A percentile compares a stretch with the other conserved stretches of the same genome.
These are phyloP conservation scores for Calonectria honghensis DNA, from an alignment of 2,329 filamentous ascomycete species.

Conservation along the genomic window DNA sequence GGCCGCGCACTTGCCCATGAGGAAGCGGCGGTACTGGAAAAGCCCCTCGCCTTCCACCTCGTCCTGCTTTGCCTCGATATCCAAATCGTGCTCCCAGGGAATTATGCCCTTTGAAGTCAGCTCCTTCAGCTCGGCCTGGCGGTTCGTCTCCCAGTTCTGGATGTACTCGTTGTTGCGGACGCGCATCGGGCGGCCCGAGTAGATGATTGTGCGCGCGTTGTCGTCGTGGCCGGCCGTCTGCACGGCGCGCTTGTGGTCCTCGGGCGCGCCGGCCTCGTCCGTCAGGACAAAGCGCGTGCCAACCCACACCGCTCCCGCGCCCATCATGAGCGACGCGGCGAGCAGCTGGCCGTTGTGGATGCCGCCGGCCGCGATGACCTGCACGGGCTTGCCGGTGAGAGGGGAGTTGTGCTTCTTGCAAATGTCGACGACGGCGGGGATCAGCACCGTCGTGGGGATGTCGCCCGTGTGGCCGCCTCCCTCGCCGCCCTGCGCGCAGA, in stretches of 20 bases:
- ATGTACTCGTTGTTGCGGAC: slow-evolving; percentile 97
- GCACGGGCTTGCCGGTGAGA: slow-evolving; percentile 89
- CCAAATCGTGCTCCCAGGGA: slow-evolving; percentile 95
- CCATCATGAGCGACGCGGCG: slow-evolving; percentile 93
- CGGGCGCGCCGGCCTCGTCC: slow-evolving; percentile 94
- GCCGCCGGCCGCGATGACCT: slow-evolving; percentile 96
- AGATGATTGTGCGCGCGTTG: slow-evolving; percentile 97
- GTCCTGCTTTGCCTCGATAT: slow-evolving; percentile 81
- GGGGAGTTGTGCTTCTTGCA: slow-evolving; percentile 88
- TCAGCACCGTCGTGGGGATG: slow-evolving; percentile 92
- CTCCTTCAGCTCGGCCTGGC: slow-evolving; percentile 91
- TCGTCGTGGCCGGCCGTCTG: slow-evolving; percentile 94
- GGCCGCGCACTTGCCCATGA: slow-evolving; percentile 98
- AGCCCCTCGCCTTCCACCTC: slow-evolving; percentile 89
- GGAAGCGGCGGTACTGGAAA: slow-evolving; percentile 91
- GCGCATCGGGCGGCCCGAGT: slow-evolving; percentile 95
- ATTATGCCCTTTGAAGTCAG: slow-evolving; percentile 92
- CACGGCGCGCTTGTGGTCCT: slow-evolving; percentile 96
- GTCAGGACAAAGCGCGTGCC: slow-evolving; percentile 96
- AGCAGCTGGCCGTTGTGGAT: slow-evolving; percentile 94
- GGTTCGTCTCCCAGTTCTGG: slow-evolving; percentile 95
- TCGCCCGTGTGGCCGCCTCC: slow-evolving; percentile 97
- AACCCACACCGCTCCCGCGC: slow-evolving; percentile 94
- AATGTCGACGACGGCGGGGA: slow-evolving; percentile 91
- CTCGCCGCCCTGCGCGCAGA: slow-evolving; percentile 98